Evolutionary conservation across 2,329 filamentous ascomycete genomes (phyloP).

Genomic region (Colletotrichum brevisporum): DNA sequence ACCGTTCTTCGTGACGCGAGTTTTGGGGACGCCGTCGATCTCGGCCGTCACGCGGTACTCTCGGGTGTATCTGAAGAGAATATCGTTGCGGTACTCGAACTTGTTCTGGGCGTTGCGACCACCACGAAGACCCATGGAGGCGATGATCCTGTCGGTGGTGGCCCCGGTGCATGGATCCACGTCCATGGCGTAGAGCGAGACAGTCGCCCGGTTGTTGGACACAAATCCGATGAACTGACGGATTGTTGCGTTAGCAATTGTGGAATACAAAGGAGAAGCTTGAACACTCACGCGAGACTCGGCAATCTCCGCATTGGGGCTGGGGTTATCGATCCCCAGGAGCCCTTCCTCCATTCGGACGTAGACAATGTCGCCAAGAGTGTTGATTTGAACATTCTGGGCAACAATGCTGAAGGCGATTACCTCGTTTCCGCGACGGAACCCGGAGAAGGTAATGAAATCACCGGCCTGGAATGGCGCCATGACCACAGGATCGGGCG

Average conservation of each 20-base stretch:
- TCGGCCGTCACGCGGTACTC: constrained; percentile 53
- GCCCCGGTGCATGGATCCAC: constrained; percentile 54
- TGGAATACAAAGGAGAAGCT: too few relatives aligned
- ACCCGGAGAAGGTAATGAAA: constrained; percentile 52
- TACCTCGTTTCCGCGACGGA: constrained; percentile 49
- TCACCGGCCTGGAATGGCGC: constrained; percentile 53
- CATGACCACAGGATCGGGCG: constrained; percentile 53
- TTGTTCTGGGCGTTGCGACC: constrained; percentile 53
- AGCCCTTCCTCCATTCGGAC: constrained; percentile 53
- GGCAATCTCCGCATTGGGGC: constrained; percentile 51
- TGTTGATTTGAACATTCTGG: constrained; percentile 54
- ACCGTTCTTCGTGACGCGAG: constrained; percentile 51
- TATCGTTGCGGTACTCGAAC: constrained; percentile 53
- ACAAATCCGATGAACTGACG: constrained; percentile 50
- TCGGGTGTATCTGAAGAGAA: constrained; percentile 50
- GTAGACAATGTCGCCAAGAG: constrained; percentile 50
- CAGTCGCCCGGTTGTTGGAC: constrained; percentile 50
- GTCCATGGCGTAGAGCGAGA: constrained; percentile 54
- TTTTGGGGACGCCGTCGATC: constrained; percentile 49
- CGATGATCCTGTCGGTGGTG: constrained; percentile 51
- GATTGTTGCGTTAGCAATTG: neutral
- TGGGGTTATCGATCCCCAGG: constrained; percentile 52
- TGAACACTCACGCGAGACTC: constrained; percentile 51
- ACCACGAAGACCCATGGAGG: constrained; percentile 48
- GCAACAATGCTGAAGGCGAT: constrained; percentile 54